Evolutionary conservation across 345 rosid genomes (phyloP), one percentile per base, ranked within the genome.

Genomic region (Lumnitzera littorea): DNA sequence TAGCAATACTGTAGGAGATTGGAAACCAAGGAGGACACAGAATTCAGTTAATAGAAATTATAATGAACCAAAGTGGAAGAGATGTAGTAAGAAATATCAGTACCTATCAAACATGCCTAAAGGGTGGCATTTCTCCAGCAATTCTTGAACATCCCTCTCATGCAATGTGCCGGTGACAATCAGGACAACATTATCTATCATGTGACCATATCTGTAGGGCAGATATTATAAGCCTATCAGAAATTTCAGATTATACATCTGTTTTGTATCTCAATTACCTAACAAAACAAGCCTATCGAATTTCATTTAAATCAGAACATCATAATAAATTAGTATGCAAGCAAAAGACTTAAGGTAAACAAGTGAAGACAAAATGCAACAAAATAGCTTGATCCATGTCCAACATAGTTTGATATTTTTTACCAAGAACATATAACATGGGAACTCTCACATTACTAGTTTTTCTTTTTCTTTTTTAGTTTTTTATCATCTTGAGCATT

Each of bases 81-180:
- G 15, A 11, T 24, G 24, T 43, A 43, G 48, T 52, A 24, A 62
- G 20, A 29, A 58, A 49, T 15, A 53, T 54, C 23, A 53, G 4
- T 61, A 94, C 99, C 99, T 94, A 82, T 94, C 99, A 78, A 94
- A 94, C 99, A 94, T 94, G 83, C 99, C 99, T 77, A 94, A 74
- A 62, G 99, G 99, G 69, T 94, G 99, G 69, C 99, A 94, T 60
- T 94, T 94, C 81, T 94, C 99, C 66, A 94, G 62, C 61, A 94
- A 72, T 65, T 94, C 99, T 58, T 91, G 97, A 64, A 91, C 99
- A 80, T 94, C 99, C 76, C 99, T 86, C 84, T 94, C 99, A 47
- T 94, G 97, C 82, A 94, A 62, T 56, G 99, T 90, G 60, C 99
- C 99, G 58, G 99, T 88, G 60, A 94, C 97, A 80, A 94, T 94